These are phyloP conservation scores for Puccinia polysora DNA, from an alignment of 1,284 basidiomycete species.

Conservation along the genomic window DNA sequence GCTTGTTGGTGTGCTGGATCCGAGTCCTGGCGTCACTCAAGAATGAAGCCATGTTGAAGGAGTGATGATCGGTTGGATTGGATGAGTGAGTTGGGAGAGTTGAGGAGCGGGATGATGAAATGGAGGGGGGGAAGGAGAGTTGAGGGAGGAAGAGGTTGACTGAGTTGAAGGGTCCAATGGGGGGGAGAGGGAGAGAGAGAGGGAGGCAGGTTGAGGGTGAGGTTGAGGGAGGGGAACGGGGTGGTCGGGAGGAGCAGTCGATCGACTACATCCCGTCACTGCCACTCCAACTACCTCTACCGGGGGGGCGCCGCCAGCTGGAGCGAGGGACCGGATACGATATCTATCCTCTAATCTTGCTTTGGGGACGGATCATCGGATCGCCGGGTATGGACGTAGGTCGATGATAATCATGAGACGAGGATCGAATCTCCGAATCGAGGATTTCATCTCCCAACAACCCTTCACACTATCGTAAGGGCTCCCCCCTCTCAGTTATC, in stretches of 20 bases:
- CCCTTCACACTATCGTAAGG: too few species aligned
- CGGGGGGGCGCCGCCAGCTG: constrained; percentile 47
- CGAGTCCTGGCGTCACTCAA: constrained; percentile 27
- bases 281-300: constrained; percentile 47
- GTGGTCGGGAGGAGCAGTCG: neutral
- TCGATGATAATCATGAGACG: neutral
- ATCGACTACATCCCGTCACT: constrained; percentile 46
- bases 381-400: neutral
- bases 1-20: constrained; percentile 38
- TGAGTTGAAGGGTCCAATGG: neutral
- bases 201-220: neutral
- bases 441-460: constrained; percentile 47
- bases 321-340: constrained; percentile 45
- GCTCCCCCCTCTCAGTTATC: too few species aligned
- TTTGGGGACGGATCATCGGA: constrained; percentile 45
- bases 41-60: constrained; percentile 35
- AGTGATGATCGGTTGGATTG: too few species aligned
- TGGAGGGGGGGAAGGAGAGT: too few species aligned
- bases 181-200: neutral
- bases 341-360: constrained; percentile 51
- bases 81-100: neutral
- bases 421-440: neutral
- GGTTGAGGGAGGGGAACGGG: neutral
- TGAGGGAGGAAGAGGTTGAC: too few species aligned
- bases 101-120: neutral